Conservation (phyloP, 2,329 filamentous ascomycete species). For the Xylariaceae sp. region DNA sequence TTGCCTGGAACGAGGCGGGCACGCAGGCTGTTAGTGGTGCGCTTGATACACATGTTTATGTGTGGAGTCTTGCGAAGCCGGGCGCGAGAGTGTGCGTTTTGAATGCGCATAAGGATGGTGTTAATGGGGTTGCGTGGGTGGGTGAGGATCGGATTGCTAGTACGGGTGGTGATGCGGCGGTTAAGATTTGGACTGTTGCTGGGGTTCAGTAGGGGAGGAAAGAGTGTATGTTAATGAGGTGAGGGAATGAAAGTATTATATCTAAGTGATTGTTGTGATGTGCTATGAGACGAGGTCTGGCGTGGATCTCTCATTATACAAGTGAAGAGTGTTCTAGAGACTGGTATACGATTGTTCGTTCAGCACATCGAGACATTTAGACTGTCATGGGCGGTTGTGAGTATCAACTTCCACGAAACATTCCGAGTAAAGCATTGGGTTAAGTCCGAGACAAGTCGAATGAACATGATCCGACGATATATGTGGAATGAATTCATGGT, state of each 20-base stretch:
- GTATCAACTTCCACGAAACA: too few species aligned
- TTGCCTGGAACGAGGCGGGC: constrained; percentile 71
- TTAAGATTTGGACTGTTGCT: constrained; percentile 79
- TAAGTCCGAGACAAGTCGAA: too few species aligned
- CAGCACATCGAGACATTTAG: too few species aligned
- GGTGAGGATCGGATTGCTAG: constrained; percentile 65
- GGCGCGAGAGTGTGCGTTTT: constrained; percentile 76
- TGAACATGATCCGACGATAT: too few species aligned
- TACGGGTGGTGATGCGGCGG: constrained; percentile 77
- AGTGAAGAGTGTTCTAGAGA: too few species aligned
- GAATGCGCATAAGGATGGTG: constrained; percentile 94
- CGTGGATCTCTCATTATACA: too few species aligned
- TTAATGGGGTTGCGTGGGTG: constrained; percentile 81
- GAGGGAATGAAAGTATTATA: not conserved
- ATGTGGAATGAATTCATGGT: too few species aligned
- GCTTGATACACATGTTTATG: constrained; percentile 85
- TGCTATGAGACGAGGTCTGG: too few species aligned
- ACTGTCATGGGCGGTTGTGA: too few species aligned
- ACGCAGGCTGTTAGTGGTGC: constrained; percentile 78
- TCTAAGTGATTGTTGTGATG: too few species aligned
- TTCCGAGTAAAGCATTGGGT: too few species aligned
- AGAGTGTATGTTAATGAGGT: not conserved
- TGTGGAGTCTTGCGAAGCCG: constrained; percentile 83
- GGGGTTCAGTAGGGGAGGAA: constrained; percentile 40
- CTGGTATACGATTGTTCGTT: too few species aligned